Percentiles rank a stretch among this genome's conserved stretches.
phyloP scores from a whole-genome alignment of 345 rosid species.

The Citrus trifoliata region DNA sequence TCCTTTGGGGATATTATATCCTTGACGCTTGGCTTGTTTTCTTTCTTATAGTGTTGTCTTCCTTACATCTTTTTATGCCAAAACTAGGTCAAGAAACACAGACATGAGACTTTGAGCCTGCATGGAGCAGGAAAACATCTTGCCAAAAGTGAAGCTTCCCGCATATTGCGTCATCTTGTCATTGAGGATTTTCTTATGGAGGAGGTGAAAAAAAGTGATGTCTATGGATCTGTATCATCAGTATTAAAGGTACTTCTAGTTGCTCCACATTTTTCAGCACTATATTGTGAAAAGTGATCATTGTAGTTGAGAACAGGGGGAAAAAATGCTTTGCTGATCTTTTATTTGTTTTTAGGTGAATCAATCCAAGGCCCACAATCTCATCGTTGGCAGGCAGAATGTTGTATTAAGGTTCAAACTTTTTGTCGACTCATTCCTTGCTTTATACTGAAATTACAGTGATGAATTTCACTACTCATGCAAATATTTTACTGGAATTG shows the following conservation, averaged over 20 bases:
- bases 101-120: conserved; percentile 71
- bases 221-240: conserved; percentile 90
- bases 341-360: conserved; percentile 63
- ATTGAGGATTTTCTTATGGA: conserved; percentile 76
- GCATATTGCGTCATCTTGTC: conserved; percentile 81
- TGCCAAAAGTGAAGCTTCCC: conserved; percentile 81
- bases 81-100: conserved; percentile 79
- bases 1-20: background rate
- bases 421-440: background rate
- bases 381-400: conserved; percentile 48
- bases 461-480: background rate
- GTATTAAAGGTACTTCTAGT: conserved; percentile 63
- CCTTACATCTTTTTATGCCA: conserved; percentile 12
- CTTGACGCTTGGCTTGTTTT: background rate
- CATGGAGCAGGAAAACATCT: conserved; percentile 96
- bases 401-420: conserved; percentile 58
- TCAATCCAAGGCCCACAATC: conserved; percentile 54
- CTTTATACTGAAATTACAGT: conserved; percentile 4
- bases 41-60: conserved; percentile 9
- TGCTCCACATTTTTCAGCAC: conserved; percentile 6
- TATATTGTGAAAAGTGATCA: background rate
- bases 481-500: background rate
- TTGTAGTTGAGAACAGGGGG: background rate
- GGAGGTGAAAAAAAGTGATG: conserved; percentile 94
- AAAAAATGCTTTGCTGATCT: background rate